Conservation (phyloP, 1,284 basidiomycete species). For the Rugosomyces carneus region DNA sequence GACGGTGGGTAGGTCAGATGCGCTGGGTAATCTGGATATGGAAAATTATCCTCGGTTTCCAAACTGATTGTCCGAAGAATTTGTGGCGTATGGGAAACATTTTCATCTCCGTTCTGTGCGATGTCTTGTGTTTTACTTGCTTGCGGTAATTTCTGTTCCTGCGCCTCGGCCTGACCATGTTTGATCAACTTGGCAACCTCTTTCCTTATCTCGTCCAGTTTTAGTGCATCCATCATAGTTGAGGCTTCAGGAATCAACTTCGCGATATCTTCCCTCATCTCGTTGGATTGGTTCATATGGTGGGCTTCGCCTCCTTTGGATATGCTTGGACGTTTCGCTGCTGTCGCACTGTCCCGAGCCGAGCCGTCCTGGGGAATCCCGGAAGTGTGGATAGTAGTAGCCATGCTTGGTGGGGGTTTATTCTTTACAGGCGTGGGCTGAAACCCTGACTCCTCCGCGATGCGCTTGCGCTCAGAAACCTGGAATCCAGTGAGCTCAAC, state of each 20-base stretch:
- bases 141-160: not conserved
- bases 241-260: not conserved
- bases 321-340: not conserved
- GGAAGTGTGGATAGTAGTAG: not conserved
- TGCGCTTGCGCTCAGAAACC: conserved; percentile 11
- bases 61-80: not conserved
- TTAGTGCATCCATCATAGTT: not conserved
- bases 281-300: too few species aligned
- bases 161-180: not conserved
- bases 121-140: not conserved
- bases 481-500: conserved; percentile 13
- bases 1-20: not conserved
- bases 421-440: not conserved
- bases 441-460: conserved; percentile 1
- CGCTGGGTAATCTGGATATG: not conserved
- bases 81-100: not conserved
- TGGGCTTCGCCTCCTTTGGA: not conserved
- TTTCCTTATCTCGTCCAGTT: not conserved
- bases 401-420: not conserved
- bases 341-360: not conserved
- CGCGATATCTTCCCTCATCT: too few species aligned
- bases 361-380: not conserved
- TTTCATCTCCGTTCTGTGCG: not conserved
- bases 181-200: not conserved
- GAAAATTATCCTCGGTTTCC: not conserved